Evolutionary conservation across 2,329 filamentous ascomycete species (phyloP).

Genomic region (Aspergillus tanneri): DNA sequence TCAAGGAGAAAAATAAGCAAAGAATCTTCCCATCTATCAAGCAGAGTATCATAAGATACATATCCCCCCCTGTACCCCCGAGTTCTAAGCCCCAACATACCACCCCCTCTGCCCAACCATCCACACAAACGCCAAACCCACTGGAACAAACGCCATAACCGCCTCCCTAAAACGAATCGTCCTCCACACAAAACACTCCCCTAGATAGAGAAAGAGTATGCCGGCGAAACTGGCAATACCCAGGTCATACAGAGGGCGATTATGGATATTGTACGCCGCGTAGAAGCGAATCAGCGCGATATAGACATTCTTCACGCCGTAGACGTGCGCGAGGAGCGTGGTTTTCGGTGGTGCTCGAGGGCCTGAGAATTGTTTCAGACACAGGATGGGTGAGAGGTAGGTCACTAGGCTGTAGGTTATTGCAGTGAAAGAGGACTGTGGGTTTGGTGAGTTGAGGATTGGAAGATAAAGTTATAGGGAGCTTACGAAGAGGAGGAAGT

Average conservation of each 20-base stretch:
- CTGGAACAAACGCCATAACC: background rate
- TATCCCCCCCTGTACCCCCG: too few relatives aligned
- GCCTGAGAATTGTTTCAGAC: slow-evolving; percentile 31
- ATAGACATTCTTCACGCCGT: slow-evolving; percentile 41
- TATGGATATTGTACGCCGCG: slow-evolving; percentile 37
- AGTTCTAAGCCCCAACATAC: too few relatives aligned
- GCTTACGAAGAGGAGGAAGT: slow-evolving; percentile 26
- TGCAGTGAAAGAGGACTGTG: background rate
- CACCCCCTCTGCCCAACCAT: background rate
- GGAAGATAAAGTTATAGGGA: background rate
- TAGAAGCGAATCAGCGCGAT: slow-evolving; percentile 35
- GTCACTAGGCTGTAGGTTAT: slow-evolving; percentile 15
- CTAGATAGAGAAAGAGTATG: slow-evolving; percentile 25
- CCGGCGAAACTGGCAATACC: slow-evolving; percentile 33
- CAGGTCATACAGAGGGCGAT: slow-evolving; percentile 34
- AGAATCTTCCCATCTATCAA: background rate
- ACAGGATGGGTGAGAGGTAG: slow-evolving; percentile 24
- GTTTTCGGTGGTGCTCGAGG: slow-evolving; percentile 26
- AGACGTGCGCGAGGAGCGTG: slow-evolving; percentile 34
- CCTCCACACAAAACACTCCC: background rate
- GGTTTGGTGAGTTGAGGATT: background rate
- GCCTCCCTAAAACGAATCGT: background rate
- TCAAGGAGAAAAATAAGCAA: background rate
- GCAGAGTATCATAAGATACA: background rate
- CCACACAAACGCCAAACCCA: background rate